Evolutionary conservation across 805 yeast genomes (phyloP).

Genomic region (Dipodascus albidus): DNA sequence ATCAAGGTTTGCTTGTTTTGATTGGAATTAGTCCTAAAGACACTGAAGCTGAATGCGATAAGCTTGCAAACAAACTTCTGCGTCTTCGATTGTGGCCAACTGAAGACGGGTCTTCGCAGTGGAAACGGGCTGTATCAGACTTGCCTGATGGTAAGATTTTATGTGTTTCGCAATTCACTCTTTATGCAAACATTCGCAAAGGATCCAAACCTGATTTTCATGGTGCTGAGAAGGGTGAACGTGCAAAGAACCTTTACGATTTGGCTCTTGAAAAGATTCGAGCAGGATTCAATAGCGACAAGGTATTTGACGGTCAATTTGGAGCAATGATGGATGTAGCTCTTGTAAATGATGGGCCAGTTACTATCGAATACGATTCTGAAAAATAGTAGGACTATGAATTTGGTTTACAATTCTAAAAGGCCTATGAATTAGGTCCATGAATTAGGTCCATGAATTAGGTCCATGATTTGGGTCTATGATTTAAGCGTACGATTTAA

Average conservation of each 20-base stretch:
- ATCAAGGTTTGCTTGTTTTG: slow-evolving; percentile 63
- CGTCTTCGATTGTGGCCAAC: slow-evolving; percentile 67
- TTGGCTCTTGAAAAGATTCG: slow-evolving; percentile 29
- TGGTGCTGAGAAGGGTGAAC: slow-evolving; percentile 70
- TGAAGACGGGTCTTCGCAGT: slow-evolving; percentile 52
- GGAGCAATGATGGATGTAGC: slow-evolving; percentile 98
- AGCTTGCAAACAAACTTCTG: slow-evolving; percentile 54
- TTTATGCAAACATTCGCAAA: slow-evolving; percentile 73
- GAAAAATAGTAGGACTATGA: slow-evolving; percentile 17
- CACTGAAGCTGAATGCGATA: slow-evolving; percentile 58
- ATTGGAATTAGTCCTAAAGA: slow-evolving; percentile 81
- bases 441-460: not conserved
- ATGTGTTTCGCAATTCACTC: slow-evolving; percentile 83
- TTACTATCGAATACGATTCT: slow-evolving; percentile 75
- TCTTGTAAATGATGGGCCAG: slow-evolving; percentile 86
- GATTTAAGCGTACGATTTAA: too few relatives aligned
- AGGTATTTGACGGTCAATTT: slow-evolving; percentile 78
- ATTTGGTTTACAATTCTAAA: not conserved
- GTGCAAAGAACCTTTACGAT: slow-evolving; percentile 38
- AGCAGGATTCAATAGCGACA: slow-evolving; percentile 28
- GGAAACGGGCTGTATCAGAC: slow-evolving; percentile 65
- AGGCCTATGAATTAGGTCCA: not conserved
- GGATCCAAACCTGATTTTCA: slow-evolving; percentile 96
- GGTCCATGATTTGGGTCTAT: not conserved
- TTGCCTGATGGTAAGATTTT: slow-evolving; percentile 55